Base-by-base conservation (phyloP, 305 asterid species). In the Fraxinus sp. region DNA sequence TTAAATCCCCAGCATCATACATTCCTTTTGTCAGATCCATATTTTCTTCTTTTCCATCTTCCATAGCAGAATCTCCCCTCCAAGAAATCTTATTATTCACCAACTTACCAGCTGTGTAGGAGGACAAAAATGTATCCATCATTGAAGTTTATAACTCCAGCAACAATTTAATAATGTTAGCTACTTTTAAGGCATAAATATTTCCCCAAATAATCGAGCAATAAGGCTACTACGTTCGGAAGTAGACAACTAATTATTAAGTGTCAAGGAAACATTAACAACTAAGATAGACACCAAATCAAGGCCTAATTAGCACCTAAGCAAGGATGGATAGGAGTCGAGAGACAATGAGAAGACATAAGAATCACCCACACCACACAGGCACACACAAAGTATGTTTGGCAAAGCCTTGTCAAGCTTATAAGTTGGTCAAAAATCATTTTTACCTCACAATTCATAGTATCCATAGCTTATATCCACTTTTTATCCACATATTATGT, bases 1-100 rank as follows among this genome's bases (percentile, higher is more conserved):
- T 76, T 59, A 64, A 83, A 59, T 93, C 97, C 14, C 97, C 96
- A 41, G 94, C 94, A 85, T 93, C 97, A 81, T 89, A 92, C 86
- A 91, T 35, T 22, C 96, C 94, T 87, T 85, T 91, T 52, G 87
- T 86, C 41, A 92, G 78, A 85, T 92, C 96, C 88, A 93, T 80
- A 36, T 86, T 88, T 55, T 55, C 94, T 73, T 84, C 89, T 5
- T 35, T 84, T 62, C 94, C 97, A 80, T 93, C 97, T 39, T 78
- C 88, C 52, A 93, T 30, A 41, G 85, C 93, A 1, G 94, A 93
- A 84, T 91, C 91, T 10, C 93, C 96, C 80, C 97, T 92, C 97
- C 97, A 93, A 14, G 83, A 28, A 78, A 93, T 90, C 83, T 80
- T 88, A 26, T 89, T 88, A 49, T 89, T 82, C 83, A 71, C 90